Base-by-base conservation (phyloP, 225 moss, liverwort and hornwort genomes). In the Antitrichia curtipendula region DNA sequence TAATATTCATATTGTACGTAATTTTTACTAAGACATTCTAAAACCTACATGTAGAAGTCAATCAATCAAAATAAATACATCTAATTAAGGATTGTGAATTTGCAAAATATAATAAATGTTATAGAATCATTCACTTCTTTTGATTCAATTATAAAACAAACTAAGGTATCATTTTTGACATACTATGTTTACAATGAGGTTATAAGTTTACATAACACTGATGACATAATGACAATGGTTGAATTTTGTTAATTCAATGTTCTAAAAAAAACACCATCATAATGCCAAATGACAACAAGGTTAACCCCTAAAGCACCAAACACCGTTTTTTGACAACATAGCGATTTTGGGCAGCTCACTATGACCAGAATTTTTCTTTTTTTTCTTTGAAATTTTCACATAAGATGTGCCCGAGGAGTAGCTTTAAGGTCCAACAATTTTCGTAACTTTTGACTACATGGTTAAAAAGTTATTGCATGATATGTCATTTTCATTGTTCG, bases 121-220 rank as follows among this genome's bases (percentile, higher is more conserved):
- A 15, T 25, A 38, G 3, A 45, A 18, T 41, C 41, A 70, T 41
- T 70, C 5, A 27, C 27, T 70, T 41, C 0, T 0, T 70, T 70
- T 70, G 41, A 25, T 5, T 24, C 15, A 41, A 70, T 14, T 41
- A 4, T 70, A 8, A 28, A 17, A 17, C 1, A 0, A 29, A 45
- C 8, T 45, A 45, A 3, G 6, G 0, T 16, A 72, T 29, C 2
- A 29, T 45, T 6, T 28, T 0, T 17, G 0, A 28, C 3, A 41
- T 70, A 5, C 10, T 2, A 72, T 18, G 29, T 73, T 1, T 27
- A 70, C 27, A 41, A 41, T 41, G 27, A 41, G 13, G 3, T 24
- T 14, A 40, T 69, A 2, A 25, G 25, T 41, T 63, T 18, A 4
- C 5, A 19, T 34, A 64, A 64, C 18, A 64, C 36, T 36, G 19